phyloP scores from a whole-genome alignment of 805 yeast species.

The Teunomyces atbi region DNA sequence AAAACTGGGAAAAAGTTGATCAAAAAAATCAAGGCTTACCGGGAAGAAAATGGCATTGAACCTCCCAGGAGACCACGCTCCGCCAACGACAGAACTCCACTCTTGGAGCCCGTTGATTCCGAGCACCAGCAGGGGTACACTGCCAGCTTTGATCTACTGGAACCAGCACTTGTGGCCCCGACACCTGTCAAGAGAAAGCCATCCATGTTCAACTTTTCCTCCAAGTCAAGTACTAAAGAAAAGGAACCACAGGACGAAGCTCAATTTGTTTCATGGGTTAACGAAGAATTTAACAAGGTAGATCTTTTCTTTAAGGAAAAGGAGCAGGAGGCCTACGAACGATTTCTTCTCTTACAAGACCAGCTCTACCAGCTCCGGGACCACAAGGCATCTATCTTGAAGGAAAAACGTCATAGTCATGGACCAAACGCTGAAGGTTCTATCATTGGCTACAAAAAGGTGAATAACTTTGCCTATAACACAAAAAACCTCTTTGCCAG shows the following conservation, averaged over 20 bases:
- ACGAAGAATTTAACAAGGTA: slow-evolving; percentile 57
- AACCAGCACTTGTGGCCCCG: neutral
- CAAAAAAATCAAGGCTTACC: slow-evolving; percentile 28
- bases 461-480: slow-evolving; percentile 30
- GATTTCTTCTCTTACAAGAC: slow-evolving; percentile 62
- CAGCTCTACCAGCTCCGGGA: slow-evolving; percentile 65
- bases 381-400: slow-evolving; percentile 33
- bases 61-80: neutral
- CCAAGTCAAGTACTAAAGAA: slow-evolving; percentile 16
- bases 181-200: slow-evolving; percentile 8
- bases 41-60: neutral
- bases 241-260: slow-evolving; percentile 32
- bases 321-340: slow-evolving; percentile 58
- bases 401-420: slow-evolving; percentile 9
- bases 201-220: slow-evolving; percentile 23
- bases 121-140: neutral
- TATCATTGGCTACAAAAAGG: slow-evolving; percentile 17
- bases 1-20: slow-evolving; percentile 57
- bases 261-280: slow-evolving; percentile 67
- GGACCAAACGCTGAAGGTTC: slow-evolving; percentile 4
- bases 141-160: neutral
- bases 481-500: slow-evolving; percentile 22
- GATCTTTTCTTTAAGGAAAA: slow-evolving; percentile 58
- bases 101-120: neutral
- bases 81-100: slow-evolving; percentile 5